phyloP scores from a whole-genome alignment of 306 rosid species.

The Crataegus laevigata region DNA sequence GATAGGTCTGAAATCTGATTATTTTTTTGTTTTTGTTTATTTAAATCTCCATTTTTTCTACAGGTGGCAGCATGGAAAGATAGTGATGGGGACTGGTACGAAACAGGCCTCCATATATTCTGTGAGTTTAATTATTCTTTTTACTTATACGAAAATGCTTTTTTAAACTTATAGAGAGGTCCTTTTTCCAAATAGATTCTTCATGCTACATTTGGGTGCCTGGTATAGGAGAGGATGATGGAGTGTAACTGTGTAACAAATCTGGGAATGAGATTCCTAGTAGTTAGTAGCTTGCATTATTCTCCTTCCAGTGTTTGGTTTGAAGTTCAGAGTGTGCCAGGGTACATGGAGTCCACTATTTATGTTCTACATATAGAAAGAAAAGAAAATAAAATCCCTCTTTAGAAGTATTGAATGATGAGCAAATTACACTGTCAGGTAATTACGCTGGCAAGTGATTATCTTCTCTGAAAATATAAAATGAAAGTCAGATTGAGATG shows the following conservation, averaged over 20 bases:
- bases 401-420: background rate
- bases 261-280: background rate
- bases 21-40: background rate
- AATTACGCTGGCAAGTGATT: background rate
- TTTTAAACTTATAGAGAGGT: background rate
- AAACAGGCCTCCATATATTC: constrained; percentile 94
- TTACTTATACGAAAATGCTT: background rate
- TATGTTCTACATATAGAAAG: background rate
- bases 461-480: background rate
- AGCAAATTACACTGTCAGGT: background rate
- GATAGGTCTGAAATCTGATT: background rate
- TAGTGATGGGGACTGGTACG: constrained; percentile 94
- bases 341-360: background rate
- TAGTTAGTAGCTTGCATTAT: background rate
- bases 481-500: background rate
- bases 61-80: constrained; percentile 99
- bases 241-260: background rate
- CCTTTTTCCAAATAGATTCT: background rate
- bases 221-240: background rate
- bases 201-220: background rate
- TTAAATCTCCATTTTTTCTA: constrained; percentile 14
- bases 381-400: background rate
- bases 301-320: background rate
- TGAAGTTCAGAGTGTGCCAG: background rate
- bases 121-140: constrained; percentile 46